Evolutionary conservation across 805 yeast species (phyloP).

Genomic region (Kazachstania taianensis): DNA sequence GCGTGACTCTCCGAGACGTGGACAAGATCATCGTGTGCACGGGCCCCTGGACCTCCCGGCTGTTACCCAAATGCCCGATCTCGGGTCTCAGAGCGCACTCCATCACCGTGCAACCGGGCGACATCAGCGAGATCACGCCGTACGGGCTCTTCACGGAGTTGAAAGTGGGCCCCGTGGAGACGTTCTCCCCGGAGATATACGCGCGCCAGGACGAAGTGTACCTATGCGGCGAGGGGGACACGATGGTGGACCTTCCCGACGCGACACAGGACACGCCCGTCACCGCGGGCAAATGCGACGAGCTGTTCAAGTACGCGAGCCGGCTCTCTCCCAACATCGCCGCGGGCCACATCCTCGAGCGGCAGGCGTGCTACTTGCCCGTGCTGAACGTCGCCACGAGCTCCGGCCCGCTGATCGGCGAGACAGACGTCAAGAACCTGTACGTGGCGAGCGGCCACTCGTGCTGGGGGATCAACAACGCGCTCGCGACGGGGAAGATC

Average conservation of each 20-base stretch:
- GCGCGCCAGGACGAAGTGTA: constrained; percentile 93
- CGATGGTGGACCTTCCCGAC: constrained; percentile 82
- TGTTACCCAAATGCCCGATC: constrained; percentile 87
- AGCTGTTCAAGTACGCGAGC: constrained; percentile 71
- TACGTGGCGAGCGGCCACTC: constrained; percentile 88
- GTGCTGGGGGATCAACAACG: constrained; percentile 98
- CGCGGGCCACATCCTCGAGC: constrained; percentile 63
- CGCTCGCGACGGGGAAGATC: constrained; percentile 92
- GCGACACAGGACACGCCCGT: constrained; percentile 91
- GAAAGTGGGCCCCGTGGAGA: constrained; percentile 52
- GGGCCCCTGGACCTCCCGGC: constrained; percentile 95
- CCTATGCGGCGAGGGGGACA: constrained; percentile 95
- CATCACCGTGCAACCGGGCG: constrained; percentile 74
- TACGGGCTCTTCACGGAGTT: constrained; percentile 91
- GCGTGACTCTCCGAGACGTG: constrained; percentile 30
- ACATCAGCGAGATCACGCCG: constrained; percentile 65
- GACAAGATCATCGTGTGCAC: constrained; percentile 76
- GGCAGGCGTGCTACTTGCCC: constrained; percentile 94
- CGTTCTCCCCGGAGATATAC: constrained; percentile 87
- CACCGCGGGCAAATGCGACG: constrained; percentile 78
- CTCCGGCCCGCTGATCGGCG: constrained; percentile 90
- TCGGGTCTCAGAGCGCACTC: constrained; percentile 93
- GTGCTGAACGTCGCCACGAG: constrained; percentile 87
- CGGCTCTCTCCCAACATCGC: constrained; percentile 59
- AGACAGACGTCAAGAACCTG: constrained; percentile 73